phyloP scores from a whole-genome alignment of 768 basidiomycete genomes.

The Crassisporium funariophilum region DNA sequence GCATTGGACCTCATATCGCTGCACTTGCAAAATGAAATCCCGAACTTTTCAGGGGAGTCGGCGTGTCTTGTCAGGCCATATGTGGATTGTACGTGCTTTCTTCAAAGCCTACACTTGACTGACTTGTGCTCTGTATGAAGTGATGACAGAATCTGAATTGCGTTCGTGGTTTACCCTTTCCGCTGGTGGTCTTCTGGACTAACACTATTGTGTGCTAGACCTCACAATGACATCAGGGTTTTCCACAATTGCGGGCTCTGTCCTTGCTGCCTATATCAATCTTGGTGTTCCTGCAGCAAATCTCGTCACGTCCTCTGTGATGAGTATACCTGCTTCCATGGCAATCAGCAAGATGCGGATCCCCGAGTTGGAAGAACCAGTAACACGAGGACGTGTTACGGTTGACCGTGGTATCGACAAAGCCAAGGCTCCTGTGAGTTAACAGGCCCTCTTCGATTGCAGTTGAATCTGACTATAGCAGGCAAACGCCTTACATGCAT shows the following conservation, averaged over 20 bases:
- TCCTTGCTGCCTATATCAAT: conserved; percentile 80
- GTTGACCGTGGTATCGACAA: conserved; percentile 74
- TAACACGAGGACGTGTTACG: conserved; percentile 79
- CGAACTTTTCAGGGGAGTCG: conserved; percentile 56
- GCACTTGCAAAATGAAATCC: conserved; percentile 7
- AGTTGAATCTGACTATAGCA: conserved; percentile 47
- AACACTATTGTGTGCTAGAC: conserved; percentile 33
- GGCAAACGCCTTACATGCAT: conserved; percentile 82
- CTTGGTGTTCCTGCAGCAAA: conserved; percentile 80
- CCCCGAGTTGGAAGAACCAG: conserved; percentile 83
- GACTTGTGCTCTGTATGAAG: conserved; percentile 30
- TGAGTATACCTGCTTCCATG: conserved; percentile 95
- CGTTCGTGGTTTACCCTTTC: conserved; percentile 44
- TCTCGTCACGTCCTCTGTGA: conserved; percentile 85
- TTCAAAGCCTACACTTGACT: not conserved
- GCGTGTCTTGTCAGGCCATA: conserved; percentile 86
- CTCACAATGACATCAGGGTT: conserved; percentile 91
- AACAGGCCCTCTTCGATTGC: conserved; percentile 43
- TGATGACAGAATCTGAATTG: conserved; percentile 82
- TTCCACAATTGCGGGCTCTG: conserved; percentile 91
- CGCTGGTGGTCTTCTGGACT: conserved; percentile 16
- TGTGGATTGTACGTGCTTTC: conserved; percentile 52
- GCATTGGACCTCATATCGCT: conserved; percentile 3
- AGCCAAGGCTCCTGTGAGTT: conserved; percentile 45
- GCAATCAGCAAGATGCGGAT: conserved; percentile 87